Percentiles rank a stretch among this genome's conserved stretches.
phyloP scores from a whole-genome alignment of 176 grass and related monocot species.

The Pontederia paniculata region DNA sequence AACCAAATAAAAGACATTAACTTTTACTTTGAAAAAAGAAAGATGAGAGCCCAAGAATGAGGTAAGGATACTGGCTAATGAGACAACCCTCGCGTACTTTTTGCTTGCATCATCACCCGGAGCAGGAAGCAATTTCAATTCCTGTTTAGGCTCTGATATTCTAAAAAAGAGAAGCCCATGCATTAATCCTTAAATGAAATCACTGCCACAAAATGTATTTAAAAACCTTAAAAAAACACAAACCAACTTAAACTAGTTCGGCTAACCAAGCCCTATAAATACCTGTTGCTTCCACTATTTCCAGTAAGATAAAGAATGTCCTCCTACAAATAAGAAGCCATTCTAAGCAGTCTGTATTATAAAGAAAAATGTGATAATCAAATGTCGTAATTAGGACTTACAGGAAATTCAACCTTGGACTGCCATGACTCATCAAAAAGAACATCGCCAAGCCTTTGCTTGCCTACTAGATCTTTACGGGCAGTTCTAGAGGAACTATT shows the following conservation, averaged over 20 bases:
- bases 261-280: not conserved
- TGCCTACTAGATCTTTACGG: conserved; percentile 50
- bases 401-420: conserved; percentile 53
- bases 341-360: conserved; percentile 6
- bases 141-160: too few species aligned
- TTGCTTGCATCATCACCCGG: too few species aligned
- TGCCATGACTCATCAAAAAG: conserved; percentile 47
- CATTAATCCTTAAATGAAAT: not conserved
- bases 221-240: not conserved
- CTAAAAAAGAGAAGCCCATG: too few species aligned
- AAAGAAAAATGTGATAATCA: not conserved
- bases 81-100: too few species aligned
- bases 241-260: not conserved
- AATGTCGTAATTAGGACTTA: conserved; percentile 34
- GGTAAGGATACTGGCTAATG: too few species aligned
- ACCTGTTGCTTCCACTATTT: conserved; percentile 52
- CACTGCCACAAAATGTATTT: not conserved
- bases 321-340: conserved; percentile 36
- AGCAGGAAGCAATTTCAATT: too few species aligned
- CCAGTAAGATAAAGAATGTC: conserved; percentile 64
- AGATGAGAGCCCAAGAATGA: too few species aligned
- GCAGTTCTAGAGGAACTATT: conserved; percentile 11
- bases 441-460: conserved; percentile 73
- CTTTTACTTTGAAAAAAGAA: too few species aligned
- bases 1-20: too few species aligned